Evolutionary conservation across 116 monocot genomes (phyloP), one percentile per base, ranked within the genome.

Genomic region (Trichopus zeylanicus): DNA sequence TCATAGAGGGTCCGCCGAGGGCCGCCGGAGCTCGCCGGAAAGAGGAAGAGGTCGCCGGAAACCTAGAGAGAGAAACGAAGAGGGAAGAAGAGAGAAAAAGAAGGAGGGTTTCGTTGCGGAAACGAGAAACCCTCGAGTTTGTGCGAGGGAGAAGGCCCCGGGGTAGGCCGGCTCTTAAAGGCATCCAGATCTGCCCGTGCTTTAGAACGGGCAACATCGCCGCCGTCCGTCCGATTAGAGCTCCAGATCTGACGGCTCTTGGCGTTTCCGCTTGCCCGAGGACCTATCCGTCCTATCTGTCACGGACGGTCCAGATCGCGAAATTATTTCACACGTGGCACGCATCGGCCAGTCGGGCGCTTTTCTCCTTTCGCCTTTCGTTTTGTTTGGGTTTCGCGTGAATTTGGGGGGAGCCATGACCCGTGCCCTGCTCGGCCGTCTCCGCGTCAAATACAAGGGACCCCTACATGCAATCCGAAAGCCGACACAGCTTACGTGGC

Each of bases 401-500:
- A 67, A 57, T 72, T 78, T 60, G 64, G 67, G 55, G 12, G 67
- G 64, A n/a, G n/a, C n/a, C 55, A 64, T 61, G 67, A 68, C 62
- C 62, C 39, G 53, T 51, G 63, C 55, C 42, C 42, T n/a, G 42
- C 42, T n/a, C 39, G 32, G 32, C 32, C 32, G 4, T 5, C 8
- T 16, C 42, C 42, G n/a, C 13, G 18, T n/a, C 8, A 42, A 2
- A 9, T 42, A 13, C 16, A 3, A 12, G 3, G 2, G 16, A 1
- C 42, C 12, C 42, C 3, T 42, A 1, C 13, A 42, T 16, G 3
- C 12, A 3, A 42, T n/a, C 8, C 18, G 12, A 42, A 42, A 12
- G 18, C 42, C 42, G 42, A 42, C 42, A 42, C 4, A 0, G 42
- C n/a, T 4, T 18, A 42, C 42, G 42, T 42, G 42, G 42, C 42